Evolutionary conservation across 2,329 filamentous ascomycete genomes (phyloP).

Genomic region (Aspergillus puulaauensis): DNA sequence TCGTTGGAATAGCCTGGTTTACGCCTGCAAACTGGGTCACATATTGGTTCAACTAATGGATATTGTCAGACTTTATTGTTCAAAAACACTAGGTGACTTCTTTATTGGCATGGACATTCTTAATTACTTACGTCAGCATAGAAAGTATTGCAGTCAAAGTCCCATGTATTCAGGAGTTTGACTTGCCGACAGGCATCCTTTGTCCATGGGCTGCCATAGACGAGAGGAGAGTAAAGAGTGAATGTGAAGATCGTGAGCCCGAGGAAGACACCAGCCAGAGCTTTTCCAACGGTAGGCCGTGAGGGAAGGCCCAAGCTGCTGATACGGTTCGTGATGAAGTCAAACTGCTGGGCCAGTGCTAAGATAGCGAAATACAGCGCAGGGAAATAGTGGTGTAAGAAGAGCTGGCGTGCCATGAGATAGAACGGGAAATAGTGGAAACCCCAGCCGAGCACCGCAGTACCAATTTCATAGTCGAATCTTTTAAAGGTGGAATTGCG

Average conservation of each 20-base stretch:
- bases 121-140: conserved; percentile 72
- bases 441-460: conserved; percentile 86
- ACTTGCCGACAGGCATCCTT: conserved; percentile 80
- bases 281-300: conserved; percentile 70
- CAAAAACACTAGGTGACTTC: conserved; percentile 16
- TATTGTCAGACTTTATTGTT: conserved; percentile 25
- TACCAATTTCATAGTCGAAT: conserved; percentile 96
- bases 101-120: conserved; percentile 29
- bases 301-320: conserved; percentile 66
- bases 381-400: conserved; percentile 97
- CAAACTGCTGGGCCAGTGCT: conserved; percentile 82
- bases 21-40: conserved; percentile 30
- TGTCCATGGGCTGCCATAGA: conserved; percentile 94
- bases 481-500: conserved; percentile 80
- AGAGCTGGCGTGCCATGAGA: conserved; percentile 96
- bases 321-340: conserved; percentile 77
- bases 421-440: conserved; percentile 99
- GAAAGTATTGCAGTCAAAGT: conserved; percentile 98
- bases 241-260: conserved; percentile 74
- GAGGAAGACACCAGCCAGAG: conserved; percentile 72
- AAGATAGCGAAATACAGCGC: conserved; percentile 94
- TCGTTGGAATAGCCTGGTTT: conserved; percentile 25
- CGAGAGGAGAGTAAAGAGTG: conserved; percentile 79
- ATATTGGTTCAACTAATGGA: conserved; percentile 41
- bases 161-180: conserved; percentile 87